Conservation (phyloP, 768 basidiomycete species). For the Amanita rimosa region DNA sequence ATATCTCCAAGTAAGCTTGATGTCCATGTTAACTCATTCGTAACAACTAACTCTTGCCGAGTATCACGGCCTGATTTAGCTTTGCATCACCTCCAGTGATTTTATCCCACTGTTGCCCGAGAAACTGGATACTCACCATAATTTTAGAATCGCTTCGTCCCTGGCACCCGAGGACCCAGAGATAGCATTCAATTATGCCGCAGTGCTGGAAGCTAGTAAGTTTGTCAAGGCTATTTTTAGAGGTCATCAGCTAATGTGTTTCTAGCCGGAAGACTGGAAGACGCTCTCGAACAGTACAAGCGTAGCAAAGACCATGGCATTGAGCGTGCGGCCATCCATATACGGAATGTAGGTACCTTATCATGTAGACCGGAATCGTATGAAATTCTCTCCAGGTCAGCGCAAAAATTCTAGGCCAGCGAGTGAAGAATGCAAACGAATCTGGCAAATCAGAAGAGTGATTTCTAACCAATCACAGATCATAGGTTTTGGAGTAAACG, state of each 20-base stretch:
- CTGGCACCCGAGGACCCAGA: conserved; percentile 84
- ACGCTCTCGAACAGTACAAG: conserved; percentile 74
- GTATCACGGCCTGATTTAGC: conserved; percentile 79
- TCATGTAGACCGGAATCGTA: conserved; percentile 7
- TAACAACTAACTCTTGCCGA: conserved; percentile 17
- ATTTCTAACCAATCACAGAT: conserved; percentile 14
- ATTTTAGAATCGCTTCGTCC: conserved; percentile 63
- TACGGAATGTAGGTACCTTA: conserved; percentile 54
- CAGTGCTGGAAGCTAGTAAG: conserved; percentile 82
- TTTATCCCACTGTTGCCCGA: conserved; percentile 12
- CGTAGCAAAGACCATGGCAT: conserved; percentile 68
- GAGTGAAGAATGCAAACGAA: conserved; percentile 36
- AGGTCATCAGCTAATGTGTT: conserved; percentile 7
- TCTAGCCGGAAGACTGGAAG: conserved; percentile 66
- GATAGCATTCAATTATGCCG: conserved; percentile 85
- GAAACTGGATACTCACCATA: conserved; percentile 20
- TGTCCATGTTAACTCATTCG: background rate
- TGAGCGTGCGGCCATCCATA: conserved; percentile 72
- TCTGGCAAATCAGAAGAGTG: conserved; percentile 18
- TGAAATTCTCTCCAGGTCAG: conserved; percentile 42
- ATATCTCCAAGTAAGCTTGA: conserved; percentile 39
- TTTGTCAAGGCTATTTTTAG: conserved; percentile 12
- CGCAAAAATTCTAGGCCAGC: conserved; percentile 66
- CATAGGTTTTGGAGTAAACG: background rate
- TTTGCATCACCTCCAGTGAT: conserved; percentile 71